phyloP scores from a whole-genome alignment of 495 filamentous ascomycete species.

The Neurospora intermedia region DNA sequence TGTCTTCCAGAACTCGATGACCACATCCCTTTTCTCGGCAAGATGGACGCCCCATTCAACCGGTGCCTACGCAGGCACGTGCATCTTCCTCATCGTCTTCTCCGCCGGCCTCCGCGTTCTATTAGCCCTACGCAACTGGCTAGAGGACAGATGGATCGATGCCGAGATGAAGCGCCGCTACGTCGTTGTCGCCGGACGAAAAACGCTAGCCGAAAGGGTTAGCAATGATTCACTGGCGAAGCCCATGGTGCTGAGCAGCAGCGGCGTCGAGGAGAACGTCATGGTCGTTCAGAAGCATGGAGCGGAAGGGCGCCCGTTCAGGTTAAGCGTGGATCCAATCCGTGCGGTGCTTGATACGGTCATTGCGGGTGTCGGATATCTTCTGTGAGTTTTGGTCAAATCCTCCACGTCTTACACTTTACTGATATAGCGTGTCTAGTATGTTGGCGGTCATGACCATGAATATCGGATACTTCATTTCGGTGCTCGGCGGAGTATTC shows the following conservation, averaged over 20 bases:
- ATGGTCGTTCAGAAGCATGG: conserved; percentile 48
- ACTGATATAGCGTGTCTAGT: conserved; percentile 32
- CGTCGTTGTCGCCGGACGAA: conserved; percentile 58
- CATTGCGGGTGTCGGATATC: conserved; percentile 67
- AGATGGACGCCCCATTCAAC: conserved; percentile 59
- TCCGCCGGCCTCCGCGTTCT: conserved; percentile 56
- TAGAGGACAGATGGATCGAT: conserved; percentile 46
- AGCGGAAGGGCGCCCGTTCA: conserved; percentile 52
- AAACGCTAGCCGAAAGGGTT: conserved; percentile 43
- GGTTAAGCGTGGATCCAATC: conserved; percentile 67
- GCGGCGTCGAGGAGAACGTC: conserved; percentile 65
- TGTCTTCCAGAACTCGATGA: conserved; percentile 54
- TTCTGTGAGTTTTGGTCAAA: conserved; percentile 57
- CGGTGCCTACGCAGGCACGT: conserved; percentile 70
- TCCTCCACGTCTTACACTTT: conserved; percentile 3
- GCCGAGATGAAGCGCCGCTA: conserved; percentile 60
- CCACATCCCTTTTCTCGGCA: conserved; percentile 62
- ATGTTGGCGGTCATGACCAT: conserved; percentile 98
- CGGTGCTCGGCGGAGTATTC: conserved; percentile 73
- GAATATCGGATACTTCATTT: conserved; percentile 94
- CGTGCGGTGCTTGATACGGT: conserved; percentile 58
- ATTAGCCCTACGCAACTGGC: conserved; percentile 51
- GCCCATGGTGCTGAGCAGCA: conserved; percentile 49
- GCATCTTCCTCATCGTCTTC: conserved; percentile 75
- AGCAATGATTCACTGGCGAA: conserved; percentile 41